Percentiles rank a stretch among this genome's conserved stretches.
Evolutionary conservation across 176 grass and related monocot genomes (phyloP).

Genomic region (Hordeum marinum): DNA sequence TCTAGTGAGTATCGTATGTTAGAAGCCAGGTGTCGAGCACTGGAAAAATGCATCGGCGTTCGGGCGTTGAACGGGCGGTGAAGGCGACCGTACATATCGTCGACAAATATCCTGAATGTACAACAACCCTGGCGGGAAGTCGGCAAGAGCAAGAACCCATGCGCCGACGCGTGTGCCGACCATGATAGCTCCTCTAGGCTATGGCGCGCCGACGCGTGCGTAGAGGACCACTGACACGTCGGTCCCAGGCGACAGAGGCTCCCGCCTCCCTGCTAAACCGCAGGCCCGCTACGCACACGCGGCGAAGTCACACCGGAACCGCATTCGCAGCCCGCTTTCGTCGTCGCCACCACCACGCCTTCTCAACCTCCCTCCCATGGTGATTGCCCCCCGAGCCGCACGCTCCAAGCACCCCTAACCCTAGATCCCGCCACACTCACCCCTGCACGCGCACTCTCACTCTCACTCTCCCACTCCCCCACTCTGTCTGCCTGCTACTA

Average conservation of each 20-base stretch:
- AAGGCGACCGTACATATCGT: no score
- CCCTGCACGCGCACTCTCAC: background rate
- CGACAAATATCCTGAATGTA: no score
- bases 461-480: background rate
- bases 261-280: background rate
- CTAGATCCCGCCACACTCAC: slow-evolving; percentile 16
- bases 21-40: no score
- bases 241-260: background rate
- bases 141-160: background rate
- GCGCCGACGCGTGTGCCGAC: background rate
- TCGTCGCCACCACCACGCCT: background rate
- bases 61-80: no score
- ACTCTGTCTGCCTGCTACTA: background rate
- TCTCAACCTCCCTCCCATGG: slow-evolving; percentile 14
- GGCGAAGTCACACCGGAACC: background rate
- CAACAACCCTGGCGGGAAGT: no score
- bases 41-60: no score
- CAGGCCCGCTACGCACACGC: background rate
- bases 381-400: background rate
- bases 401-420: background rate
- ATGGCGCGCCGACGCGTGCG: background rate
- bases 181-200: background rate
- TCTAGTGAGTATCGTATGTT: no score
- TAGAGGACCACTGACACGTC: background rate
- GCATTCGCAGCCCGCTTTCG: background rate